Evolutionary conservation across 306 rosid genomes (phyloP).

Genomic region (Trifolium subterraneum): DNA sequence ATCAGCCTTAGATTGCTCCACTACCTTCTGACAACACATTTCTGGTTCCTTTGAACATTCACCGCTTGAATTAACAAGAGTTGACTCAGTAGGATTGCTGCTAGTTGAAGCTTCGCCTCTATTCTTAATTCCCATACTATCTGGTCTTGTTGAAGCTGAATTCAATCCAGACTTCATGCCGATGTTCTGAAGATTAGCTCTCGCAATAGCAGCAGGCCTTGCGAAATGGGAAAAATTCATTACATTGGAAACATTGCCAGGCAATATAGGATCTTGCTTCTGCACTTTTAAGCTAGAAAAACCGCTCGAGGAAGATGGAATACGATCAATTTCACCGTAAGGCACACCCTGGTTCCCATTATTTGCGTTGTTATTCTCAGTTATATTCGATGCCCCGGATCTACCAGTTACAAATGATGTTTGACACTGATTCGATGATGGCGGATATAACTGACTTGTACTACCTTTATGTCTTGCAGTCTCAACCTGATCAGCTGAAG

Average conservation of each 20-base stretch:
- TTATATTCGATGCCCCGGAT: constrained; percentile 51
- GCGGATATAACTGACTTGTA: constrained; percentile 49
- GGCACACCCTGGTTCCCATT: constrained; percentile 47
- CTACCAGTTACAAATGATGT: constrained; percentile 58
- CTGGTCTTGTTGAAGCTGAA: constrained; percentile 49
- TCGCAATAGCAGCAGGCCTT: constrained; percentile 74
- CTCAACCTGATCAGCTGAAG: constrained; percentile 55
- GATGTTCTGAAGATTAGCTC: constrained; percentile 68
- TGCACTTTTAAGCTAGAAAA: constrained; percentile 53
- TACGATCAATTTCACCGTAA: constrained; percentile 48
- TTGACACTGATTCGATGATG: constrained; percentile 61
- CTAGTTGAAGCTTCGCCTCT: constrained; percentile 48
- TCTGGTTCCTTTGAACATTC: constrained; percentile 52
- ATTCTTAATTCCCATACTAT: constrained; percentile 48
- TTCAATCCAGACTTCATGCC: constrained; percentile 49
- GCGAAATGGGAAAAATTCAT: constrained; percentile 94
- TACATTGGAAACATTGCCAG: constrained; percentile 51
- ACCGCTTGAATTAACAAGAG: constrained; percentile 47
- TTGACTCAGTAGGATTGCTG: constrained; percentile 52
- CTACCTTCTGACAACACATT: constrained; percentile 50
- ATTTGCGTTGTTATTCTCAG: constrained; percentile 51
- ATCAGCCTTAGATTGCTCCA: constrained; percentile 54
- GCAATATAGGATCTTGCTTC: constrained; percentile 59
- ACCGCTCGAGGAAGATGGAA: constrained; percentile 60
- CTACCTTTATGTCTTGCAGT: constrained; percentile 51